Evolutionary conservation across 169 alveolate genomes (phyloP), one percentile per base, ranked within the genome.

Genomic region (Plasmodium vinckei): DNA sequence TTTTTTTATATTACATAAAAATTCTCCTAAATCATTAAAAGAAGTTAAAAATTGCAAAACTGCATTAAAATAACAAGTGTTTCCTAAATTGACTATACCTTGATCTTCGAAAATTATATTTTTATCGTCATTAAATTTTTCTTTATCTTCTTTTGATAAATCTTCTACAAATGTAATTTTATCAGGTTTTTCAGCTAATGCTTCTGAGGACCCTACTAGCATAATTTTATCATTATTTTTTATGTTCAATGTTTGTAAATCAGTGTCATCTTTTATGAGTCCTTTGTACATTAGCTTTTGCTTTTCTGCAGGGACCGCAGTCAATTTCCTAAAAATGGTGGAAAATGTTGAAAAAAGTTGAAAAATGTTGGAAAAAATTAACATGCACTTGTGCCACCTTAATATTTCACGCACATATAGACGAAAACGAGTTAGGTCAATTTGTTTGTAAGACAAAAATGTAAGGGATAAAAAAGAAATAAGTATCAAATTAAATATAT

Each of bases 11-110:
- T 46, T 77, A 46, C 87, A 92, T 42, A 94, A 64, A 73, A 92
- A 69, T 72, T 87, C 70, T 82, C 97, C 72, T 72, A 93, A 73
- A 87, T 95, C 95, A 60, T 87, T 49, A 86, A 95, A 92, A 10
- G 96, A 96, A 21, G 95, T 88, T 70, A 96, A 87, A 75, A 95
- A 92, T 89, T 96, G 97, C 72, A 96, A 73, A 5, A 96, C 96
- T 0, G 99, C 94, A 82, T 97, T 97, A 91, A 98, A 95, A 92
- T 97, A 98, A 67, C 99, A 98, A 12, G 99, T 98, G 82, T 98
- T 98, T 33, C 99, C 99, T 63, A 98, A 87, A 87, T 98, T 98
- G 71, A 95, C 97, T 49, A 98, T 84, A 10, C 99, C 99, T 73
- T 95, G 88, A 9, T 87, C 72, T 73, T 44, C 56, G 44, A 49